These are phyloP conservation scores for Heritiera fomes DNA, from an alignment of 345 rosid species.

Conservation along the genomic window DNA sequence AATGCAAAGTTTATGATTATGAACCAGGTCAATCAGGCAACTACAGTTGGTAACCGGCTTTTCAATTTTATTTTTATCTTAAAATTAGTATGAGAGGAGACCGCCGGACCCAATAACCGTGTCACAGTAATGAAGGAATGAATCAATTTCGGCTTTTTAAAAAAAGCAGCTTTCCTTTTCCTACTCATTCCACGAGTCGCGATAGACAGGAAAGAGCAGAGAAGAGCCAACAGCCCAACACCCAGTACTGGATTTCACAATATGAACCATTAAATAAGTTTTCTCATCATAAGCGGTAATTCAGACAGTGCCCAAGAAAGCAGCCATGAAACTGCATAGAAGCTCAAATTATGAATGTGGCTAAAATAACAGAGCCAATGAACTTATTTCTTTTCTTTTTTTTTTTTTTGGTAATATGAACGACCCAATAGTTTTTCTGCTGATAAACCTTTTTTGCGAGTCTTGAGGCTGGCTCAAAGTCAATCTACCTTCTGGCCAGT, in stretches of 20 bases:
- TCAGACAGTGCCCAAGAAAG: background rate
- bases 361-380: background rate
- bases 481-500: constrained; percentile 13
- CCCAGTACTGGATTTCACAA: too few relatives aligned
- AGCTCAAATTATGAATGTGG: background rate
- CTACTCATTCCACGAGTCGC: background rate
- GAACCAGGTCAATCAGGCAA: background rate
- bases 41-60: background rate
- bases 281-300: too few relatives aligned
- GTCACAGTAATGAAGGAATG: background rate
- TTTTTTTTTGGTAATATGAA: background rate
- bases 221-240: too few relatives aligned
- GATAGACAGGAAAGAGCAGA: too few relatives aligned
- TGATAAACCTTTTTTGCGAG: background rate
- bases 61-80: background rate
- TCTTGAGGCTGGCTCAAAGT: constrained; percentile 6
- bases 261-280: too few relatives aligned
- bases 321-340: background rate
- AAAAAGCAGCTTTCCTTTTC: background rate
- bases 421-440: background rate
- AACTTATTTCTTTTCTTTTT: background rate
- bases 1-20: too few relatives aligned
- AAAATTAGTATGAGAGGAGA: background rate
- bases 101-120: background rate
- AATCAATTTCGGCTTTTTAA: background rate